phyloP scores from a whole-genome alignment of 768 basidiomycete species.

The Lactarius deliciosus region DNA sequence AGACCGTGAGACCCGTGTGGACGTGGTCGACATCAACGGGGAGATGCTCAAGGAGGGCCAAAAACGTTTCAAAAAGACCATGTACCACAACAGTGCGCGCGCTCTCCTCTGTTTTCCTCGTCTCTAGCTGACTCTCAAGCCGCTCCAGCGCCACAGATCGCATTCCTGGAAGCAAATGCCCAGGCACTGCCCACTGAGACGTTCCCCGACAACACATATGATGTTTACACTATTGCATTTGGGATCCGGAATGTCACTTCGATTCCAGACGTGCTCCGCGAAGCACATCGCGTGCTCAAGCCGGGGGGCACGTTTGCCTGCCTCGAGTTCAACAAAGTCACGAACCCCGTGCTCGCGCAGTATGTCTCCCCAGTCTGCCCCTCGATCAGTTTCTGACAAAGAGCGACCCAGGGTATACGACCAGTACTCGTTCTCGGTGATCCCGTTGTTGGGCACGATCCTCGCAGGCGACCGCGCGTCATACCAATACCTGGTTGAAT shows the following conservation, averaged over 20 bases:
- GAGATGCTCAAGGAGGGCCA: conserved; percentile 94
- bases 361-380: conserved; percentile 45
- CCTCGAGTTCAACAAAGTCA: conserved; percentile 93
- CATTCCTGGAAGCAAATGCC: conserved; percentile 92
- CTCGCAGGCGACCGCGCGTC: conserved; percentile 92
- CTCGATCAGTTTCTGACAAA: conserved; percentile 1
- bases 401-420: conserved; percentile 72
- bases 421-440: conserved; percentile 93
- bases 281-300: conserved; percentile 92
- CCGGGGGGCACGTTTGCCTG: conserved; percentile 96
- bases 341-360: conserved; percentile 83
- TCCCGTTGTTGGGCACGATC: conserved; percentile 94
- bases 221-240: conserved; percentile 98
- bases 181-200: conserved; percentile 65
- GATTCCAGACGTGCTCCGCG: conserved; percentile 79
- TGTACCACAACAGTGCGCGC: conserved; percentile 92
- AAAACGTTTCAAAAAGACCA: conserved; percentile 90
- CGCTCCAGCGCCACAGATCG: conserved; percentile 78
- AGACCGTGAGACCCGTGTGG: conserved; percentile 86
- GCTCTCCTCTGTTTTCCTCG: conserved; percentile 6
- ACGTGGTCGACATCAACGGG: conserved; percentile 90
- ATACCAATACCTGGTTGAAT: conserved; percentile 98
- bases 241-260: conserved; percentile 98
- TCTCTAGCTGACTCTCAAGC: conserved; percentile 11
- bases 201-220: conserved; percentile 82